These are phyloP conservation scores for Torrubiella hemipterigena DNA, from an alignment of 2,329 filamentous ascomycete species.

Conservation along the genomic window DNA sequence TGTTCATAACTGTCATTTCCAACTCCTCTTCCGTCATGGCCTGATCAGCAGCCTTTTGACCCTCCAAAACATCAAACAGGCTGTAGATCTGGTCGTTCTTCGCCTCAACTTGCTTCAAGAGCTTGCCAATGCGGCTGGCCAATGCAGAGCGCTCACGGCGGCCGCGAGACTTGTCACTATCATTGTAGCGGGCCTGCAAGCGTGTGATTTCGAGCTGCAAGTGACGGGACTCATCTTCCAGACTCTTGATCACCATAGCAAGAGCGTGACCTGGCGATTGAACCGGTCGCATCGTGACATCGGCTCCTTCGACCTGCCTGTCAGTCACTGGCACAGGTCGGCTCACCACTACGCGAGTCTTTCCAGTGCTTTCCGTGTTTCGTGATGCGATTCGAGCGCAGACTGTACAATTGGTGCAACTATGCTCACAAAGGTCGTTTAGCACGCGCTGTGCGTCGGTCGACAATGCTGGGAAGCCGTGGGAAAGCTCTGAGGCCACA, in stretches of 20 bases:
- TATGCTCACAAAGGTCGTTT: constrained; percentile 40
- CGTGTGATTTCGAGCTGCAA: constrained; percentile 57
- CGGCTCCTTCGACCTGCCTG: constrained; percentile 36
- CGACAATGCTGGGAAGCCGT: constrained; percentile 34
- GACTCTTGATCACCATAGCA: constrained; percentile 69
- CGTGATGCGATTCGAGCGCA: constrained; percentile 41
- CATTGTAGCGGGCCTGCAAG: constrained; percentile 50
- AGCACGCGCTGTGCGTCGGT: constrained; percentile 39
- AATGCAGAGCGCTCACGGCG: constrained; percentile 52
- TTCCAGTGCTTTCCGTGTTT: constrained; percentile 26
- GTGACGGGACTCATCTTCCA: constrained; percentile 70
- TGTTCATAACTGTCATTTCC: constrained; percentile 50
- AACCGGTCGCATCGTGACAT: constrained; percentile 50
- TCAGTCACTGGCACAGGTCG: constrained; percentile 57
- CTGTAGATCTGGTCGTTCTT: constrained; percentile 74
- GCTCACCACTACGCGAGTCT: constrained; percentile 49
- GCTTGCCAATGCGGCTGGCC: constrained; percentile 45
- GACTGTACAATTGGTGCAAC: constrained; percentile 43
- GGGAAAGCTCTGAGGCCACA: constrained; percentile 1
- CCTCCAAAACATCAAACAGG: constrained; percentile 74
- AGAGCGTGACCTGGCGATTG: constrained; percentile 62
- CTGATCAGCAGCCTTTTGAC: constrained; percentile 55
- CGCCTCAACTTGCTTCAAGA: constrained; percentile 53
- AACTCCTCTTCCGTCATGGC: constrained; percentile 51
- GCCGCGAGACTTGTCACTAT: constrained; percentile 53